Base-by-base conservation (phyloP, 306 rosid species). In the Abrus pulchellus region DNA sequence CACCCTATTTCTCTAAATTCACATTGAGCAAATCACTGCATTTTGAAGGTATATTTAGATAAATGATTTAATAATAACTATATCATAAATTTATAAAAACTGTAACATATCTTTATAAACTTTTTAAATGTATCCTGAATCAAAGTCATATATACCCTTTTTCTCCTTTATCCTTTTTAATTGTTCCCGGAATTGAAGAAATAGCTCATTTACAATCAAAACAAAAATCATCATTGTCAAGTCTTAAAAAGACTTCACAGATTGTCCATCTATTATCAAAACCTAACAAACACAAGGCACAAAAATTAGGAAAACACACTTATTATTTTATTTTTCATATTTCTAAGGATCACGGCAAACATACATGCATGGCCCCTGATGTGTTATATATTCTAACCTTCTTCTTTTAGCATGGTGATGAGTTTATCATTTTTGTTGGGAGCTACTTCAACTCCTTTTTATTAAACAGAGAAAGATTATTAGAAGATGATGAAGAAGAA, bases 391-490 rank as follows among this genome's bases (percentile, higher is more conserved):
- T 43, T 74, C 43, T 76, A 75, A 43, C 70, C 20, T 20, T 20
- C 20, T 45, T 34, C 68, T 20, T 44, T 63, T 48, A 76, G 8
- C 9, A 34, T 14, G 40, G 27, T 20, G 34, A 55, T 81, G 81
- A 41, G 33, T 73, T 72, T 28, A 77, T 77, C 57, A 78, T 72
- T 55, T 66, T 74, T 45, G 45, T 74, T 45, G 53, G 71, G 75
- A 63, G 47, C 72, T n/a, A 57, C 72, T 82, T 60, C 77, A 47
- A 61, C 52, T 61, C 55, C 54, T 48, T 74, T 20, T 55, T 52
- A 34, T 49, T 9, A 63, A 74, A 66, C 1, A 74, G 14, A 59
- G 48, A 79, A 27, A 79, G 57, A 73, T 20, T 76, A 73, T 20
- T 76, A 65, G 65, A 67, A 79, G 55, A 65, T 50, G 78, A 44